Conservation (phyloP, 2,329 filamentous ascomycete genomes). For the Trichoderma guizhouense region DNA sequence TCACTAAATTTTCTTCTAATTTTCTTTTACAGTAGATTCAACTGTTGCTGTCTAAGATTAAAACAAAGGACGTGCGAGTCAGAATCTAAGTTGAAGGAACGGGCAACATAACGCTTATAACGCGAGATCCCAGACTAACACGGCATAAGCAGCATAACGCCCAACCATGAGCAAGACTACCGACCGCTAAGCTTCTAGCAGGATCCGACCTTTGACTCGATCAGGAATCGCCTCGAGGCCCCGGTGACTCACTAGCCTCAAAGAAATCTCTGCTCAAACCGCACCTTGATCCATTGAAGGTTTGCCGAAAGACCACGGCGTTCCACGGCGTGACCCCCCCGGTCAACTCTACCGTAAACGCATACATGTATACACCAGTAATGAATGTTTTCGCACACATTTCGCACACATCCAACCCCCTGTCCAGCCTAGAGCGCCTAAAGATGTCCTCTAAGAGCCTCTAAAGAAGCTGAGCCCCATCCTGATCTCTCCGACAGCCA, state of each 20-base stretch:
- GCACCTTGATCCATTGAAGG: not conserved
- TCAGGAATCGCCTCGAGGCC: not conserved
- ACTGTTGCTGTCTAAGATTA: not conserved
- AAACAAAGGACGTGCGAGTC: not conserved
- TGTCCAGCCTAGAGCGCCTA: not conserved
- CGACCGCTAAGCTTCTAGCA: not conserved
- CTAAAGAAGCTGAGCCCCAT: not conserved
- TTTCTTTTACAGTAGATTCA: not conserved
- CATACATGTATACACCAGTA: not conserved
- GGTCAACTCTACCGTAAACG: not conserved
- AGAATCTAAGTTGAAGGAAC: not conserved
- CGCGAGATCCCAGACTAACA: not conserved
- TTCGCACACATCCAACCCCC: not conserved
- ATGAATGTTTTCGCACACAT: not conserved
- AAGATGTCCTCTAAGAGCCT: not conserved
- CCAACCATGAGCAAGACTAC: not conserved
- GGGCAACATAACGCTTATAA: not conserved
- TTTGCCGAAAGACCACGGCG: not conserved
- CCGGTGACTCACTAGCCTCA: conserved; percentile 11
- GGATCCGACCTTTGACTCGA: not conserved
- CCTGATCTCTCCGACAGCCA: not conserved
- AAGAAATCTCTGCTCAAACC: not conserved
- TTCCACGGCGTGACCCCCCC: not conserved
- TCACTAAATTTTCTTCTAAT: not conserved
- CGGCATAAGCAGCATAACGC: not conserved